Percentiles rank a stretch among this genome's conserved stretches.
These are phyloP conservation scores for Aquilaria sinensis DNA, from an alignment of 345 rosid species.

Conservation along the genomic window DNA sequence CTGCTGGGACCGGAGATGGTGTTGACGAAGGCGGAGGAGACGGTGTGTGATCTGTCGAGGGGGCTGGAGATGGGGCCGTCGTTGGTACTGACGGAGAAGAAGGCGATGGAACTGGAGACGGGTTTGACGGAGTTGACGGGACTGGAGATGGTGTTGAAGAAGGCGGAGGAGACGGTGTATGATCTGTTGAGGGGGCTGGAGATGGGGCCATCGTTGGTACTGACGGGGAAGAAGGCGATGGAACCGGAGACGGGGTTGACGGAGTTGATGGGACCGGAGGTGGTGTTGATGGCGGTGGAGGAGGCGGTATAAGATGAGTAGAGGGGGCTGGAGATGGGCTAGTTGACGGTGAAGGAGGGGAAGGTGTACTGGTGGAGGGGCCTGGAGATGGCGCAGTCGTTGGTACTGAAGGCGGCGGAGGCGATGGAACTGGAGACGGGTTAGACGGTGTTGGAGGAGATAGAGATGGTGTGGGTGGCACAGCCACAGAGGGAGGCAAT, in stretches of 20 bases:
- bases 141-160: conserved; percentile 2
- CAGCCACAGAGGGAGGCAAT: background rate
- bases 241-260: conserved; percentile 13
- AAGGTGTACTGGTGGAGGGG: background rate
- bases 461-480: background rate
- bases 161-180: conserved; percentile 17
- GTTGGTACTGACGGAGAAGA: conserved; percentile 11
- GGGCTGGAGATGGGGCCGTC: conserved; percentile 12
- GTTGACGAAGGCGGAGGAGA: conserved; percentile 12
- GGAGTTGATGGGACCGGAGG: conserved; percentile 4
- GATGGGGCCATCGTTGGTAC: conserved; percentile 9
- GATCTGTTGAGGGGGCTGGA: conserved; percentile 11
- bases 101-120: conserved; percentile 9
- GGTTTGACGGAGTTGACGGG: conserved; percentile 9
- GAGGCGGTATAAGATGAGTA: conserved; percentile 12
- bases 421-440: conserved; percentile 1
- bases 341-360: background rate
- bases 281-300: conserved; percentile 11
- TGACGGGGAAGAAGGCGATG: conserved; percentile 8
- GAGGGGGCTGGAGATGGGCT: conserved; percentile 12
- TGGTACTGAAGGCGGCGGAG: conserved; percentile 11
- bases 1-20: conserved; percentile 6
- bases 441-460: conserved; percentile 12
- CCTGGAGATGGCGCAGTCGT: conserved; percentile 8
- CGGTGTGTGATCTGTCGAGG: conserved; percentile 9